These are phyloP conservation scores for Exophiala dermatitidis DNA, from an alignment of 2,329 filamentous ascomycete genomes.

Conservation along the genomic window DNA sequence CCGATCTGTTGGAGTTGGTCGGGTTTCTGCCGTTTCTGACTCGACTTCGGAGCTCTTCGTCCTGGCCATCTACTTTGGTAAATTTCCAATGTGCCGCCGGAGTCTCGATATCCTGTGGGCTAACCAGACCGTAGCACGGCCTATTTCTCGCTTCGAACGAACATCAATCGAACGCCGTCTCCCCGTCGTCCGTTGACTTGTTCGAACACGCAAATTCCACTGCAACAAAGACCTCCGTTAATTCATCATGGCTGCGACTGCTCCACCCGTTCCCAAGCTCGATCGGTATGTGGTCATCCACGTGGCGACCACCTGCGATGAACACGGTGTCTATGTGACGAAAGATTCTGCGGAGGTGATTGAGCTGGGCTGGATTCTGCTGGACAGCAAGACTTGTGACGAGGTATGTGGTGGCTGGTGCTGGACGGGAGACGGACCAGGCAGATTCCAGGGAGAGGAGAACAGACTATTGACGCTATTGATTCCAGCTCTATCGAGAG, in stretches of 20 bases:
- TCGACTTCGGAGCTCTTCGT: conserved; percentile 15
- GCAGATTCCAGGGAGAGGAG: conserved; percentile 1
- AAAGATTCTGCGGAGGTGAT: conserved; percentile 99
- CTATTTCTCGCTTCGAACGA: conserved; percentile 6
- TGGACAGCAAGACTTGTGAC: conserved; percentile 84
- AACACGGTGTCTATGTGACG: conserved; percentile 98
- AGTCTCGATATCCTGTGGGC: background rate
- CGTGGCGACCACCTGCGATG: conserved; percentile 96
- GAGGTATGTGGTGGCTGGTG: conserved; percentile 58
- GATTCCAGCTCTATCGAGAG: conserved; percentile 74
- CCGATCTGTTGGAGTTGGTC: conserved; percentile 24
- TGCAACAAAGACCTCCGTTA: conserved; percentile 17
- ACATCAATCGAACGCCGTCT: background rate
- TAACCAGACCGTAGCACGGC: conserved; percentile 10
- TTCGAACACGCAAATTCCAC: background rate
- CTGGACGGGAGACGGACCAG: background rate
- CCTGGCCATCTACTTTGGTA: conserved; percentile 11
- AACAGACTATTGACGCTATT: conserved; percentile 18
- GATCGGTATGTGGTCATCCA: conserved; percentile 98
- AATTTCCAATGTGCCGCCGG: background rate
- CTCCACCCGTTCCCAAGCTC: conserved; percentile 59
- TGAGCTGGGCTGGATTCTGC: conserved; percentile 94
- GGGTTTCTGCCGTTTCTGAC: conserved; percentile 22
- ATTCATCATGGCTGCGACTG: conserved; percentile 40
- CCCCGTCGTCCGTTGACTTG: background rate